These are phyloP conservation scores for Tetrahymena borealis DNA, from an alignment of 73 alveolate genomes.

Conservation along the genomic window DNA sequence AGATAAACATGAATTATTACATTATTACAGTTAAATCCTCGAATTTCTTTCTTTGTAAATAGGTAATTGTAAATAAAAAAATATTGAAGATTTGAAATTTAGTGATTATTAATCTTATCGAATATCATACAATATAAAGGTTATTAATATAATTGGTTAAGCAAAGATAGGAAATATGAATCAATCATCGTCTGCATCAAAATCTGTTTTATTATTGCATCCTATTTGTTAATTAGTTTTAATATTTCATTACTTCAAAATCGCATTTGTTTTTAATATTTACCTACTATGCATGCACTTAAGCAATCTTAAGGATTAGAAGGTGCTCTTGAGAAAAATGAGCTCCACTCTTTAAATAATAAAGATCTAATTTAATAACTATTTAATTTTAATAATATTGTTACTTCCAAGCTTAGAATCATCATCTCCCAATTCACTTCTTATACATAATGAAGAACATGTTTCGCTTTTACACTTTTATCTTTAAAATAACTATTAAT, in stretches of 20 bases:
- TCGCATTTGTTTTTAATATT: no score
- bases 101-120: no score
- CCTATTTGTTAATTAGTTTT: background rate
- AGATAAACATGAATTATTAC: no score
- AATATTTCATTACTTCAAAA: background rate
- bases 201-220: background rate
- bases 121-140: no score
- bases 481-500: background rate
- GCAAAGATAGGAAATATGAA: no score
- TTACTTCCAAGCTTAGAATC: conserved; percentile 43
- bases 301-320: conserved; percentile 50
- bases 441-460: conserved; percentile 58
- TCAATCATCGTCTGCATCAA: background rate
- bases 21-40: no score
- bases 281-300: conserved; percentile 47
- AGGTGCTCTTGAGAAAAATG: conserved; percentile 72
- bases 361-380: no score
- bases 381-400: no score
- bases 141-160: no score
- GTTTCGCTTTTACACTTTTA: conserved; percentile 55
- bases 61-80: no score
- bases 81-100: no score
- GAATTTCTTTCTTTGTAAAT: no score
- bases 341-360: conserved; percentile 53
- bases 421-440: conserved; percentile 63